Base-by-base conservation (phyloP, 805 yeast species). In the Lipomyces kockii region DNA sequence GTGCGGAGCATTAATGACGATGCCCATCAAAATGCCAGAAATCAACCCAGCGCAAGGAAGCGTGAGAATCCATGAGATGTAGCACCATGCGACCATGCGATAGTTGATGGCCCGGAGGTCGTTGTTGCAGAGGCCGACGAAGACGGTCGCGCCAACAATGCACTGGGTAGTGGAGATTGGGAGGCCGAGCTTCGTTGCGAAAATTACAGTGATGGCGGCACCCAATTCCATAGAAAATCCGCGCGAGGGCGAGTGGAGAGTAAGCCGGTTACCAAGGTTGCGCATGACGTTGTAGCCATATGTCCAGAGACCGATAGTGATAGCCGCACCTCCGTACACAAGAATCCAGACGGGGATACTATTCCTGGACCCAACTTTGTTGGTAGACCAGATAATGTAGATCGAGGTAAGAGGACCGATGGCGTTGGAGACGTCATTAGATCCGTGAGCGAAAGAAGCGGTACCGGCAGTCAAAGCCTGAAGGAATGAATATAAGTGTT, bases 391-490 rank as follows among this genome's bases (percentile, higher is more conserved):
- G 32, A 87, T 81, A 55, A 82, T 78, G 76, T 87, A 89, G 27
- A 89, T 84, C 14, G 92, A 83, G 57, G 92, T 80, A 72, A 88
- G 81, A 43, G 94, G 93, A 71, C 92, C 93, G 39, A 90, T 84
- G 51, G 94, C 92, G 73, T 89, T 89, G 60, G 92, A 84, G 70
- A 89, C 88, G 79, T 89, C 94, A 75, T 89, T 89, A 52, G 94
- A 88, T 65, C 94, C 94, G 75, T 89, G 94, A 6, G 93, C 91
- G 77, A 89, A 88, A 1, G 93, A 89, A 89, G 89, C 88, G 61
- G 92, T 89, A 72, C 87, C 84, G 17, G 94, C 93, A 54, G 93
- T 89, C 70, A 89, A 78, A 62, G 86, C 88, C 78, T 89, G 94
- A 63, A 88, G 80, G 69, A 88, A 80, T 2, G 93, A 85, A 76